Percentiles rank a stretch among this genome's conserved stretches.
Evolutionary conservation across 2,329 filamentous ascomycete genomes (phyloP).

Genomic region (Diaporthe nobilis): DNA sequence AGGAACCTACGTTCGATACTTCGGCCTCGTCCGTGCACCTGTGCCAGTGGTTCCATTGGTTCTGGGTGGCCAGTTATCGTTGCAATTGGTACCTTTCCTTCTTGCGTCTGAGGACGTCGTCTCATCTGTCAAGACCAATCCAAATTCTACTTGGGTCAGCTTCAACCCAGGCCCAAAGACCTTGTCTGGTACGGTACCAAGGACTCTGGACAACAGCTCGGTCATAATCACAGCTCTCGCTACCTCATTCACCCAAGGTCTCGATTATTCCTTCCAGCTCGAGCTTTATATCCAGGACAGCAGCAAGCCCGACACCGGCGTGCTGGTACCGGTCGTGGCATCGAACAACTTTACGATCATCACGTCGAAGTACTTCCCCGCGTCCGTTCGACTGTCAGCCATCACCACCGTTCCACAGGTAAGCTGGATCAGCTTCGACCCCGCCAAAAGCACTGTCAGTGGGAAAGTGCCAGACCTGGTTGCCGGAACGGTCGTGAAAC

Average conservation of each 20-base stretch:
- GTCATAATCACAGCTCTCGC: background rate
- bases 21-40: background rate
- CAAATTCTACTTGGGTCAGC: background rate
- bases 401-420: background rate
- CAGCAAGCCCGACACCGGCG: background rate
- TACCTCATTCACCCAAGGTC: background rate
- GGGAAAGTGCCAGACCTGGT: background rate
- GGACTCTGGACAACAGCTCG: background rate
- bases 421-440: slow-evolving; percentile 5
- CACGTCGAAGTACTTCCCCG: slow-evolving; percentile 14
- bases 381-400: slow-evolving; percentile 3
- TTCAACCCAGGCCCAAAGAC: background rate
- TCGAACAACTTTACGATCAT: slow-evolving; percentile 8
- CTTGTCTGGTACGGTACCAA: slow-evolving; percentile 3
- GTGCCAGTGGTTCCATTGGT: background rate
- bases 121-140: background rate
- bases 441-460: background rate
- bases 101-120: background rate
- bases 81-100: background rate
- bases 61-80: background rate
- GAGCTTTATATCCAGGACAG: slow-evolving; percentile 5
- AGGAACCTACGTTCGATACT: slow-evolving; percentile 8
- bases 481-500: background rate
- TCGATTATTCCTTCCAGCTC: slow-evolving; percentile 16
- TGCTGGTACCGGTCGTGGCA: slow-evolving; percentile 2